Conservation (phyloP, 2,329 filamentous ascomycete species). For the Phoma sp. region DNA sequence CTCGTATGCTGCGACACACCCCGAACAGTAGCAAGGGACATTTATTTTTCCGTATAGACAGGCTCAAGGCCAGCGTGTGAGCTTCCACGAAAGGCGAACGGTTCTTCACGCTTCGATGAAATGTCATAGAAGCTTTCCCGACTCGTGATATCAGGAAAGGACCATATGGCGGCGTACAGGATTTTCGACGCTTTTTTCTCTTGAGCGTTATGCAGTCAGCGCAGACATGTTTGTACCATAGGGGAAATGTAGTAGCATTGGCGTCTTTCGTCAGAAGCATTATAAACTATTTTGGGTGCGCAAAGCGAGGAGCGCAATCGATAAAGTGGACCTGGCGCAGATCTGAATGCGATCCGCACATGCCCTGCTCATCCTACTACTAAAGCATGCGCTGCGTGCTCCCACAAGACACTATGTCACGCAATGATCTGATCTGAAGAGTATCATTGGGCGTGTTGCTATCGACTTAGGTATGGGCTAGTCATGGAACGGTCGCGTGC, state of each 20-base stretch:
- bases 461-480: neutral
- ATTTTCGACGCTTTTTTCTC: slow-evolving; percentile 28
- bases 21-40: slow-evolving; percentile 16
- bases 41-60: slow-evolving; percentile 25
- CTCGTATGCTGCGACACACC: slow-evolving; percentile 20
- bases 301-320: slow-evolving; percentile 39
- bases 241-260: slow-evolving; percentile 29
- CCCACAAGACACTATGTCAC: neutral
- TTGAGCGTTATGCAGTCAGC: slow-evolving; percentile 32
- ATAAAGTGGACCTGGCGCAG: slow-evolving; percentile 32
- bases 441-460: slow-evolving; percentile 5
- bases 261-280: slow-evolving; percentile 15
- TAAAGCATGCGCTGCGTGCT: too few relatives aligned
- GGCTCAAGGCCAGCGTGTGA: slow-evolving; percentile 20
- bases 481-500: slow-evolving; percentile 17
- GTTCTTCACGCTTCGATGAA: slow-evolving; percentile 31
- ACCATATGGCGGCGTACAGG: slow-evolving; percentile 36
- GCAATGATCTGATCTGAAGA: neutral
- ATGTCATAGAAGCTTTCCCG: slow-evolving; percentile 36
- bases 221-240: slow-evolving; percentile 41
- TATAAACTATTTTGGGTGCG: neutral
- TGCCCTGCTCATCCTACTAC: slow-evolving; percentile 20
- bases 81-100: slow-evolving; percentile 20
- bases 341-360: slow-evolving; percentile 28
- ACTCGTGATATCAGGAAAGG: slow-evolving; percentile 26